Conservation (phyloP, 2,329 filamentous ascomycete genomes). For the Sporothrix variecibatus region DNA sequence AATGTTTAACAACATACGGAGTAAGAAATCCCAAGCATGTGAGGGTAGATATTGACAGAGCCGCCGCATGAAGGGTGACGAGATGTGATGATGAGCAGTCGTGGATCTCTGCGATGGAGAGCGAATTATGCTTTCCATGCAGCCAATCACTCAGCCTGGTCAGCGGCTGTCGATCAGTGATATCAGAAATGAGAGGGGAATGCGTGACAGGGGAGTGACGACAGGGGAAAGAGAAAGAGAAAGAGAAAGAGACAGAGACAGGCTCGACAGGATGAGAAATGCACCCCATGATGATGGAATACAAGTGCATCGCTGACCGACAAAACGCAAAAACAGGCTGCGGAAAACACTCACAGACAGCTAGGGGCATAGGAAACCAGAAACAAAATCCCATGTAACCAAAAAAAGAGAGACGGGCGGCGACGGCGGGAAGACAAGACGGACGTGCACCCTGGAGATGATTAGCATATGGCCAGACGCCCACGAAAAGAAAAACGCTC, state of each 20-base stretch:
- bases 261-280: not conserved
- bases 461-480: not conserved
- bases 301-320: not conserved
- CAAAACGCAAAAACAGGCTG: not conserved
- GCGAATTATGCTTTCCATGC: not conserved
- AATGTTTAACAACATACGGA: too few relatives aligned
- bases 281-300: slow-evolving; percentile 7
- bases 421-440: not conserved
- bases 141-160: not conserved
- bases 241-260: too few relatives aligned
- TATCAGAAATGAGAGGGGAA: slow-evolving; percentile 9
- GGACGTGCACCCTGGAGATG: not conserved
- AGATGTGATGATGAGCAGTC: slow-evolving; percentile 17
- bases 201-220: not conserved
- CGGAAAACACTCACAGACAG: not conserved
- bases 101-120: not conserved
- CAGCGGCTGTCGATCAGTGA: not conserved
- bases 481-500: not conserved
- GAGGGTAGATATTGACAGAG: not conserved
- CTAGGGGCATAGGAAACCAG: not conserved
- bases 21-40: not conserved
- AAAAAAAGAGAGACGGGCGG: not conserved
- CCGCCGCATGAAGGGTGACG: slow-evolving; percentile 5
- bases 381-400: slow-evolving; percentile 4
- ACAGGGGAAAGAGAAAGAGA: not conserved